These are phyloP conservation scores for Colletotrichum eleusines DNA, from an alignment of 2,329 filamentous ascomycete species.

Conservation along the genomic window DNA sequence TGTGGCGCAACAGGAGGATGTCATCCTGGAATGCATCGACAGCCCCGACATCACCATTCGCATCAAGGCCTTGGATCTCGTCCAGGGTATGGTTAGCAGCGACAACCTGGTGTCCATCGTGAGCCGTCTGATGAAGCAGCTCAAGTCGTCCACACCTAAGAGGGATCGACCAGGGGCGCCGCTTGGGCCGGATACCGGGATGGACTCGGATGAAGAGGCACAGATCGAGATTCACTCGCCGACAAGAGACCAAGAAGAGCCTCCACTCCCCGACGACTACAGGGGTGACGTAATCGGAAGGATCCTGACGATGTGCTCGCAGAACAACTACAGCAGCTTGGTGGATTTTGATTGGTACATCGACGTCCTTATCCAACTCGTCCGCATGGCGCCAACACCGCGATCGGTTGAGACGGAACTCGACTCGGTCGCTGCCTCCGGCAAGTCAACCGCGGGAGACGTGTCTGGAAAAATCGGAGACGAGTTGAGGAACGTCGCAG, in stretches of 20 bases:
- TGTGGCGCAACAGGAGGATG: constrained; percentile 93
- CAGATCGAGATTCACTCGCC: constrained; percentile 56
- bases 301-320: constrained; percentile 90
- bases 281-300: constrained; percentile 83
- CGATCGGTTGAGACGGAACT: constrained; percentile 55
- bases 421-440: constrained; percentile 47
- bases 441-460: constrained; percentile 53
- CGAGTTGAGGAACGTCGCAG: constrained; percentile 90
- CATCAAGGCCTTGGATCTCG: constrained; percentile 90
- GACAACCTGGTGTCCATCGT: constrained; percentile 89
- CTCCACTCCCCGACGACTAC: constrained; percentile 87
- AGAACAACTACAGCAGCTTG: constrained; percentile 87
- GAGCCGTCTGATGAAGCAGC: constrained; percentile 86
- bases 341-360: constrained; percentile 98
- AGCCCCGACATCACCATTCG: constrained; percentile 96
- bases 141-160: constrained; percentile 73
- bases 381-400: constrained; percentile 74
- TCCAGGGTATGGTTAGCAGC: constrained; percentile 91
- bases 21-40: constrained; percentile 96
- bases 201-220: constrained; percentile 64
- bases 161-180: constrained; percentile 62
- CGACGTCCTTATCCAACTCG: constrained; percentile 86
- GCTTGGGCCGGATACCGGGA: constrained; percentile 55
- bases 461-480: constrained; percentile 81
- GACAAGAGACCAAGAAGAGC: constrained; percentile 56